A percentile compares a stretch with the other conserved stretches of the same genome.
Conservation (phyloP, 2,329 filamentous ascomycete species). For the Raffaelea ambrosiae region DNA sequence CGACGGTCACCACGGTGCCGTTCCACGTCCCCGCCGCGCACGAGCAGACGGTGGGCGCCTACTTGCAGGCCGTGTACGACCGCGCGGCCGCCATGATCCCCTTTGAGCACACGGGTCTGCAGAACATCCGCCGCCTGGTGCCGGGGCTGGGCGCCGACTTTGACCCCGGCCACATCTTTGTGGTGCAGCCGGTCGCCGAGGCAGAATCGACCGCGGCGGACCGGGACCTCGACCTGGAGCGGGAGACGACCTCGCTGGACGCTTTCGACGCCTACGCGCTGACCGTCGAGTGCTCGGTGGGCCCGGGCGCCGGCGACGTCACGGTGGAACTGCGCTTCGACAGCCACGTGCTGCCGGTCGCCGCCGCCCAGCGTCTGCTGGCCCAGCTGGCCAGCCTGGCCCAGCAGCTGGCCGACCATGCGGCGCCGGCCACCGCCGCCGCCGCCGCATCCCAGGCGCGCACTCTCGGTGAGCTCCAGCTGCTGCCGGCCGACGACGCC, state of each 20-base stretch:
- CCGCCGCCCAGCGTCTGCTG: background rate
- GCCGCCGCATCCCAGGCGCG: background rate
- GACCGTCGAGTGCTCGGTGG: background rate
- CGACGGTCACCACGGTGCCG: constrained; percentile 53
- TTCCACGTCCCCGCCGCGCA: constrained; percentile 38
- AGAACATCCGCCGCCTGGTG: constrained; percentile 39
- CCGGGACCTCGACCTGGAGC: background rate
- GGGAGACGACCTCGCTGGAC: background rate
- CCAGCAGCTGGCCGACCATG: constrained; percentile 18
- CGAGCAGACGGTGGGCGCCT: constrained; percentile 36
- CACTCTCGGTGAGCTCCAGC: background rate
- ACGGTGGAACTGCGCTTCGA: background rate
- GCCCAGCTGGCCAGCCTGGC: background rate
- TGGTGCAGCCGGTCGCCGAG: background rate
- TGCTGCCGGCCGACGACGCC: background rate
- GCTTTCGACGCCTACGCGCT: background rate
- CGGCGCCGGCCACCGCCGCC: constrained; percentile 22
- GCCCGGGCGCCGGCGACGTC: too few species aligned
- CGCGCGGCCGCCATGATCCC: constrained; percentile 33
- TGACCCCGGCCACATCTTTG: background rate
- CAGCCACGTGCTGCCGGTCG: background rate
- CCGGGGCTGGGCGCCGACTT: background rate
- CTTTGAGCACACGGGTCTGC: constrained; percentile 55
- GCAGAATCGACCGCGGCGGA: too few species aligned
- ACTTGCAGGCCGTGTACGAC: constrained; percentile 17